A percentile compares a stretch with the other conserved stretches of the same genome.
phyloP scores from a whole-genome alignment of 2,329 filamentous ascomycete genomes.

The Trichophyton simii region DNA sequence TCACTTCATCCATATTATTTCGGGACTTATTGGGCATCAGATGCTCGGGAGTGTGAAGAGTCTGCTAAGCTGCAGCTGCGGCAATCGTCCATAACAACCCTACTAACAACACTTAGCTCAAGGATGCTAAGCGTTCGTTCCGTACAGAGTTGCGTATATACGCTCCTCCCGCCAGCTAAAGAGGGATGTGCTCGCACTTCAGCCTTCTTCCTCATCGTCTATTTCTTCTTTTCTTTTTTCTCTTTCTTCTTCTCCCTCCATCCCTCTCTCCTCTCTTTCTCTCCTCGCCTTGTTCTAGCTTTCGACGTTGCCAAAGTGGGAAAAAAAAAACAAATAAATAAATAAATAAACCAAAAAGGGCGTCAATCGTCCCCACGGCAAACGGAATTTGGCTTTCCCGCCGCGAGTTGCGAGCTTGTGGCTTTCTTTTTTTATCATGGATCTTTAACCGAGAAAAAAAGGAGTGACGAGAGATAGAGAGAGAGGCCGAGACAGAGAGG shows the following conservation, averaged over 20 bases:
- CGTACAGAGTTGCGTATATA: background rate
- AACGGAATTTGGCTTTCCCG: background rate
- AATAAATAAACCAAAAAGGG: background rate
- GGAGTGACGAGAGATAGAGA: background rate
- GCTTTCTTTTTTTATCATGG: background rate
- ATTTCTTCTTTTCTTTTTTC: background rate
- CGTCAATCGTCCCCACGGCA: background rate
- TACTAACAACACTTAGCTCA: background rate
- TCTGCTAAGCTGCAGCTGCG: background rate
- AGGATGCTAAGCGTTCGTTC: background rate
- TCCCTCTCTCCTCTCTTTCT: background rate
- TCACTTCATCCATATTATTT: background rate
- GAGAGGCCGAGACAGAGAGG: background rate
- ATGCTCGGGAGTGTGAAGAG: background rate
- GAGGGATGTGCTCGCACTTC: background rate
- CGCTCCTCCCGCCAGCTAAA: background rate
- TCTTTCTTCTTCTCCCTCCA: background rate
- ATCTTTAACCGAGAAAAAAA: background rate
- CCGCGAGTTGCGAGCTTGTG: too few relatives aligned
- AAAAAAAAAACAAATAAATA: too few relatives aligned
- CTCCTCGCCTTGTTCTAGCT: background rate
- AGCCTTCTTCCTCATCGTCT: background rate
- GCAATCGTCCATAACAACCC: slow-evolving; percentile 1
- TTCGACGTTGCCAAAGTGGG: background rate
- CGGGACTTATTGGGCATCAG: background rate